Conservation (phyloP, 169 alveolate species). For the Eimeria falciformis region DNA sequence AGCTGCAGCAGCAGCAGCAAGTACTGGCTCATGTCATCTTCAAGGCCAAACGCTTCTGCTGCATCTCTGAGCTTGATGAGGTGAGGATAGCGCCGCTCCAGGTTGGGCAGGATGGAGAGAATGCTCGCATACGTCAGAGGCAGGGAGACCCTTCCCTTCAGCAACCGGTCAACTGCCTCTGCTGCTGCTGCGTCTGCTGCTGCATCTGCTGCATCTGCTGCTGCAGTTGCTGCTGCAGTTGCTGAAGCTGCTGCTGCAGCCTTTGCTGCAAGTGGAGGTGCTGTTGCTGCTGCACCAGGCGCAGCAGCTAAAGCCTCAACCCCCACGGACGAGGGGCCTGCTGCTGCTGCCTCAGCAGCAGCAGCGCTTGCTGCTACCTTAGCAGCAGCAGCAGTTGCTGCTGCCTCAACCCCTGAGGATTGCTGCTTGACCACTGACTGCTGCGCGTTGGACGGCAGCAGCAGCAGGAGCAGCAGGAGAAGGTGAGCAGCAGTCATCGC, state of each 20-base stretch:
- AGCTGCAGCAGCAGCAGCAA: constrained; percentile 11
- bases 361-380: neutral
- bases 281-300: constrained; percentile 10
- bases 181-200: constrained; percentile 13
- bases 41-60: neutral
- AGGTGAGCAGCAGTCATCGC: neutral
- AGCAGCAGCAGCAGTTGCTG: constrained; percentile 11
- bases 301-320: neutral
- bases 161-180: neutral
- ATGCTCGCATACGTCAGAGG: constrained; percentile 38
- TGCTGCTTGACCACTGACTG: neutral
- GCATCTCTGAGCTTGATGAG: constrained; percentile 32
- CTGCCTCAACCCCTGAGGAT: constrained; percentile 30
- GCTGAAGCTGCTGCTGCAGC: constrained; percentile 27
- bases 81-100: constrained; percentile 45
- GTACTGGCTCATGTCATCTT: neutral
- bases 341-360: constrained; percentile 21
- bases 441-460: neutral
- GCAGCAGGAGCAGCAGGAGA: constrained; percentile 42
- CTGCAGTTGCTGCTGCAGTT: neutral
- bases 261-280: neutral
- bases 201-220: neutral
- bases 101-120: constrained; percentile 46
- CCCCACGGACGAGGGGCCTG: neutral
- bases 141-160: neutral